Evolutionary conservation across 805 yeast species (phyloP), one percentile per base, ranked within the genome.

Genomic region (Sporopachydermia quercuum): DNA sequence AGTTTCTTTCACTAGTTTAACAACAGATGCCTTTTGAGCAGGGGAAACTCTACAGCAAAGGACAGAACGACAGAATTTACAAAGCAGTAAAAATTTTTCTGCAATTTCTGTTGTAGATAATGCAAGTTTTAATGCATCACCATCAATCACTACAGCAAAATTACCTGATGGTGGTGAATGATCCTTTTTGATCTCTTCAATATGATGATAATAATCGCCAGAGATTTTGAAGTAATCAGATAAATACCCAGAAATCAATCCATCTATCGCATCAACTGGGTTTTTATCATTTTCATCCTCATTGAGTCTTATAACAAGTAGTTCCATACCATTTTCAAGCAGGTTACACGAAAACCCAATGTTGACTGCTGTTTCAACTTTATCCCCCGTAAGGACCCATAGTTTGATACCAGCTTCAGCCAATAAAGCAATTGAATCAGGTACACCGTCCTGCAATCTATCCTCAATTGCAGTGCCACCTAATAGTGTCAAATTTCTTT

Each of bases 381-480:
- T 81, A 56, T 82, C 93, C 60, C 93, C 93, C 2, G 93, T 82
- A 38, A 82, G 63, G 37, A 82, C 91, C 93, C 93, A 82, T 40
- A 82, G 61, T 55, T 82, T 82, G 41, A 82, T 78, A 54, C 93
- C 91, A 4, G 91, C 91, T 46, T 74, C 65, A 13, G 72, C 80
- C 41, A 82, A 61, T 4, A 75, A 54, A 4, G 76, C 71, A 51
- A 82, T 82, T 13, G 89, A 71, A 49, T 80, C 91, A 2, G 91
- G 89, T 40, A 82, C 93, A 61, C 91, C 91, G 49, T 78, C 85
- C 57, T 82, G 93, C 44, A 82, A 61, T 54, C 86, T 66, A 62
- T 82, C 93, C 56, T 82, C 93, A 56, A 82, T 82, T 19, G 91
- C 91, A 34, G 93, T 82, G 46, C 91, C 91, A 50, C 93, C 93